phyloP scores from a whole-genome alignment of 768 basidiomycete genomes.

The Brasilioporus rufonigricans region DNA sequence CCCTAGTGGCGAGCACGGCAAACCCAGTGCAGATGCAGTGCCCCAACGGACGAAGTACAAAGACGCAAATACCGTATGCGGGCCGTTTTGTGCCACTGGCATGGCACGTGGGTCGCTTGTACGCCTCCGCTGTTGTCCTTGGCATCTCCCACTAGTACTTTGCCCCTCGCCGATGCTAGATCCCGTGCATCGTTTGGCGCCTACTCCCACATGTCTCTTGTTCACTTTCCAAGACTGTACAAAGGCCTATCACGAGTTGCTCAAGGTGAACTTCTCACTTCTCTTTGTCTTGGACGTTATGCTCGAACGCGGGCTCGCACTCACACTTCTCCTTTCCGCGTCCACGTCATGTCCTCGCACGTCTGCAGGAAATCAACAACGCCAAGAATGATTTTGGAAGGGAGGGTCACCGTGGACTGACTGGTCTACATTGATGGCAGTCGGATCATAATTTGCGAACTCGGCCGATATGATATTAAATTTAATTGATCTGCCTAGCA shows the following conservation, averaged over 20 bases:
- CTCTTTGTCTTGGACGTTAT: too few species aligned
- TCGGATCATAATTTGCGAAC: background rate
- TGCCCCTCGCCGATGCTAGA: constrained; percentile 4
- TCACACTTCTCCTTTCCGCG: background rate
- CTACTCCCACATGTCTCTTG: constrained; percentile 70
- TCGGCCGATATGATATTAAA: background rate
- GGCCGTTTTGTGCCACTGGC: too few species aligned
- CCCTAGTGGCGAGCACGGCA: too few species aligned
- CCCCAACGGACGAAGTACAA: too few species aligned
- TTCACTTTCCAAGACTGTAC: constrained; percentile 75
- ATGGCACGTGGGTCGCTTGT: too few species aligned
- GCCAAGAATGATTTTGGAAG: constrained; percentile 58
- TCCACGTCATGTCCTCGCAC: background rate
- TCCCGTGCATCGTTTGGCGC: constrained; percentile 75
- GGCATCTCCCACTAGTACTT: too few species aligned
- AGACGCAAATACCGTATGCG: too few species aligned
- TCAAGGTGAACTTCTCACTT: constrained; percentile 39
- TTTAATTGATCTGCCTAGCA: background rate
- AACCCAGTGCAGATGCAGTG: too few species aligned
- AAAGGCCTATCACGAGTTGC: constrained; percentile 71
- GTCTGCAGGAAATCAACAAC: constrained; percentile 54
- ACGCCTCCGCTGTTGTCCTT: too few species aligned
- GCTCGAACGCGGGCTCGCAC: background rate
- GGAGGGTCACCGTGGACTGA: background rate
- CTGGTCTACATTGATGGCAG: background rate